Base-by-base conservation (phyloP, 1,284 basidiomycete genomes). In the Limonomyces culmigenus region DNA sequence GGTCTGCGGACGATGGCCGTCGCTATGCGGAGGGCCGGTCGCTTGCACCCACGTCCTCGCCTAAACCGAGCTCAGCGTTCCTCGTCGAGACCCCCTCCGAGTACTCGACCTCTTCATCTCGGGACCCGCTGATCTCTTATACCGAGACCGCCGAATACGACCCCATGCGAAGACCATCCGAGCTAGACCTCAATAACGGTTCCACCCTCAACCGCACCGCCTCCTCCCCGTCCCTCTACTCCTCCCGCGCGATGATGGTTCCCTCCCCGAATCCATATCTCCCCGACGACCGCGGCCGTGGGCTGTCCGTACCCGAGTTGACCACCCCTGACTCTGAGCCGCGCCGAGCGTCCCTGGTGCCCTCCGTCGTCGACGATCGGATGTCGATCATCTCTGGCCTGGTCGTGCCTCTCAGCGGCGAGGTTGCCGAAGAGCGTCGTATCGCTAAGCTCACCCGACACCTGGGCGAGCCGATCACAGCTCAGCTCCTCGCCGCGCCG, bases 371-470 rank as follows among this genome's bases (percentile, higher is more conserved):
- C 23, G 23, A 27, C 23, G 23, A 27, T 27, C 8, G 23, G 23
- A 8, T 27, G 23, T 49, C 48, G 5, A 41, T 38, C 19, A 38
- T 39, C 31, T 43, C 43, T 44, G 39, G 2, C 39, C 42, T 21
- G 40, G 43, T 32, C 29, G 37, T 19, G 34, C 42, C 11, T 47
- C 36, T 41, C 38, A 34, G 44, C 42, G 30, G 46, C 39, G 3
- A 48, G 50, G 41, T 50, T 48, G 34, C 29, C 52, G 13, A 49
- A 54, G 33, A 52, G 54, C 19, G 46, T 50, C 54, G 58, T 32
- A 46, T 56, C 33, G 56, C 56, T 12, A 64, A 62, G 42, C 51
- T 64, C 32, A 51, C 51, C 3, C 58, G 58, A 12, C 50, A 57
- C 42, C 47, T 62, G 4, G 60, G 59, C 29, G 58, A 62, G 40